phyloP scores from a whole-genome alignment of 2,329 filamentous ascomycete genomes.

The Xylariaceae sp. region DNA sequence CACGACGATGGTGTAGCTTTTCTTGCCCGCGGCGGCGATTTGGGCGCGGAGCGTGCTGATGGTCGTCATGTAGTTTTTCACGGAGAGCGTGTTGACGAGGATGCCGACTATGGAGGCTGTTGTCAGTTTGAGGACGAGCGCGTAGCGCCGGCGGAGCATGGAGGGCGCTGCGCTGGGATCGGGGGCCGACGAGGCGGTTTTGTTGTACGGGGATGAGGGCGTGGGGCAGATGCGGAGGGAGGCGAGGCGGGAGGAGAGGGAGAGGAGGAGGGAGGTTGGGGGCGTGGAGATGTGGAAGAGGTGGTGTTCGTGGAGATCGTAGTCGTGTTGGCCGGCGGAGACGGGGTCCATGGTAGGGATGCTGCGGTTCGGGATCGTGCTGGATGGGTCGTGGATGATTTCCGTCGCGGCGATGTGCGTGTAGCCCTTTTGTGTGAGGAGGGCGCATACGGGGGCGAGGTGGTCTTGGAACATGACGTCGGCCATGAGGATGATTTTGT shows the following conservation, averaged over 20 bases:
- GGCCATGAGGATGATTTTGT: conserved; percentile 74
- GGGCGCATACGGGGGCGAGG: conserved; percentile 51
- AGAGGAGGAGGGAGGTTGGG: conserved; percentile 76
- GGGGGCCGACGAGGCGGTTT: conserved; percentile 39
- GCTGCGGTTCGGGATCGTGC: conserved; percentile 76
- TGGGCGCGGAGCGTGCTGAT: conserved; percentile 66
- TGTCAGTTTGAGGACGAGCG: conserved; percentile 71
- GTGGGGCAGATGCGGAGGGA: conserved; percentile 74
- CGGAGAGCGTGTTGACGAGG: conserved; percentile 89
- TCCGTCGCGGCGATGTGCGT: conserved; percentile 60
- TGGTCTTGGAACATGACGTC: conserved; percentile 84
- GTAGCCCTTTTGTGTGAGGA: conserved; percentile 62
- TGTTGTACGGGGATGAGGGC: conserved; percentile 40
- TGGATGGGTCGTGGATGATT: conserved; percentile 72
- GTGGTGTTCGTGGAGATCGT: conserved; percentile 58
- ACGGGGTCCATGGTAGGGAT: conserved; percentile 6
- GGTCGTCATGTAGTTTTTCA: conserved; percentile 81
- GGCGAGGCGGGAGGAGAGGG: conserved; percentile 74
- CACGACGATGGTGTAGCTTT: conserved; percentile 92
- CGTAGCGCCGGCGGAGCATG: conserved; percentile 78
- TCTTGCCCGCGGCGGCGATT: conserved; percentile 80
- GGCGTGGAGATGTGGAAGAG: conserved; percentile 83
- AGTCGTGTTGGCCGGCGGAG: conserved; percentile 29
- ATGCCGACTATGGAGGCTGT: conserved; percentile 86
- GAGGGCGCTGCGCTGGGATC: conserved; percentile 41